phyloP scores from a whole-genome alignment of 768 basidiomycete species.

The Naganishia friedmannii region DNA sequence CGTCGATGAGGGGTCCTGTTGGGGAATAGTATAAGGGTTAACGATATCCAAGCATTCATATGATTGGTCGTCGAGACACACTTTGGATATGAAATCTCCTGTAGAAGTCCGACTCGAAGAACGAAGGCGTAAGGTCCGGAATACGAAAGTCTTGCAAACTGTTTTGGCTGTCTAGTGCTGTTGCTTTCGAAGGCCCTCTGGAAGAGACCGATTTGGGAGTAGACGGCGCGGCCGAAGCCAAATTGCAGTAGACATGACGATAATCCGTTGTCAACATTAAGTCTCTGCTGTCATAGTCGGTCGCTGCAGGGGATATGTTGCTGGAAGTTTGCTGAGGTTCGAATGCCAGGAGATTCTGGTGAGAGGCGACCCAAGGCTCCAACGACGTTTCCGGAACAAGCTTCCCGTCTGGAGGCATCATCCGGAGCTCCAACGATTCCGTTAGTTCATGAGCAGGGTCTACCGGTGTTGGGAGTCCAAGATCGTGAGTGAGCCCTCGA shows the following conservation, averaged over 20 bases:
- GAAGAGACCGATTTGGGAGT: slow-evolving; percentile 71
- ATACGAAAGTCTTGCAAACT: slow-evolving; percentile 51
- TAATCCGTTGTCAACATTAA: neutral
- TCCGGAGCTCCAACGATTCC: neutral
- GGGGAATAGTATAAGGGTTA: neutral
- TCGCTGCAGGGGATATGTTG: neutral
- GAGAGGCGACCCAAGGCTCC: neutral
- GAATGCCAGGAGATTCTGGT: neutral
- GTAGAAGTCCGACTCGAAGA: slow-evolving; percentile 84
- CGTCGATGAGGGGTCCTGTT: slow-evolving; percentile 79
- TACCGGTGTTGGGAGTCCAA: neutral
- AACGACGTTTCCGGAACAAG: neutral
- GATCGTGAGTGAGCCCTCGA: neutral
- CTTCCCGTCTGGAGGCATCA: neutral
- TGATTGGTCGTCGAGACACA: slow-evolving; percentile 52
- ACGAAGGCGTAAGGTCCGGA: slow-evolving; percentile 70
- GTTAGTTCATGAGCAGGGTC: no score
- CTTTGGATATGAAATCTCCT: slow-evolving; percentile 78
- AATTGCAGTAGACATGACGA: neutral
- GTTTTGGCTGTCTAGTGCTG: neutral
- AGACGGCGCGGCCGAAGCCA: neutral
- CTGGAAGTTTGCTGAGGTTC: neutral
- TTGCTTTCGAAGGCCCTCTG: slow-evolving; percentile 73
- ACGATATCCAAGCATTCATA: neutral
- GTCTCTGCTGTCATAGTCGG: neutral